A percentile compares a stretch with the other conserved stretches of the same genome.
These are phyloP conservation scores for Coemansia sp. DNA, from an alignment of 192 early-diverging fungal genomes.

Conservation along the genomic window DNA sequence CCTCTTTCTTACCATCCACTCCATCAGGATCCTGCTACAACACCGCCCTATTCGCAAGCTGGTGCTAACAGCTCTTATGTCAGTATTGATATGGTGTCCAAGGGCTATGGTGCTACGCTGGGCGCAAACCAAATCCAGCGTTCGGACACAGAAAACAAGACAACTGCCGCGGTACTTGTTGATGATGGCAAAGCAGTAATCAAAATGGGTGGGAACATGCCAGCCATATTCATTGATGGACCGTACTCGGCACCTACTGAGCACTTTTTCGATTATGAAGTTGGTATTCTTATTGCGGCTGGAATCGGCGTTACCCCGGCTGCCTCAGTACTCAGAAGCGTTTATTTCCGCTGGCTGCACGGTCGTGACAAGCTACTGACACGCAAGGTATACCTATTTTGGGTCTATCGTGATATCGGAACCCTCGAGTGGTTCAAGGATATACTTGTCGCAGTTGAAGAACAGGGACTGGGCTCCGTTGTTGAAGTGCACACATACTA, in stretches of 20 bases:
- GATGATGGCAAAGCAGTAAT: conserved; percentile 12
- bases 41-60: conserved; percentile 27
- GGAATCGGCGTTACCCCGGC: conserved; percentile 83
- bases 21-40: conserved; percentile 30
- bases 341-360: conserved; percentile 69
- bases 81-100: conserved; percentile 39
- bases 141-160: not conserved
- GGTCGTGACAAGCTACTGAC: conserved; percentile 56
- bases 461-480: conserved; percentile 60
- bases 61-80: conserved; percentile 38
- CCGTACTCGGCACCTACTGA: conserved; percentile 71
- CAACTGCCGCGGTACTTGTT: not conserved
- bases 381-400: conserved; percentile 76
- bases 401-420: conserved; percentile 72
- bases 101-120: conserved; percentile 9
- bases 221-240: conserved; percentile 67
- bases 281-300: conserved; percentile 69
- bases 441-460: conserved; percentile 64
- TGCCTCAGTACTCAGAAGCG: conserved; percentile 70
- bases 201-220: conserved; percentile 43
- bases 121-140: not conserved
- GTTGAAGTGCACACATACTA: conserved; percentile 70
- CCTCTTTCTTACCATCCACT: conserved; percentile 40
- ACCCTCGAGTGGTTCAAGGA: conserved; percentile 85
- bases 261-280: conserved; percentile 75